Base-by-base conservation (phyloP, 2,329 filamentous ascomycete species). In the Claviceps sp. region DNA sequence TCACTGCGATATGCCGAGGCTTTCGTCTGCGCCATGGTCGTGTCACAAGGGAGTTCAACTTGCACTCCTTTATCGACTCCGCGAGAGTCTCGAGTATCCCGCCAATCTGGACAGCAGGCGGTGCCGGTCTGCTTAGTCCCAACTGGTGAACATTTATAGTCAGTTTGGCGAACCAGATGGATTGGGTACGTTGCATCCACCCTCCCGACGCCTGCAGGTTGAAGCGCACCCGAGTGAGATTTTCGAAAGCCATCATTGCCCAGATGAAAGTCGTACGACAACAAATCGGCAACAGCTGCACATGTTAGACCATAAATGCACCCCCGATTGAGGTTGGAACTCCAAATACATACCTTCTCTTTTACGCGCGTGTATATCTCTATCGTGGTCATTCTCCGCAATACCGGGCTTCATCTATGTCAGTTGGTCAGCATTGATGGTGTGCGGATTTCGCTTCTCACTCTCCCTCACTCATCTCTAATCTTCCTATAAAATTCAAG, bases 191-290 rank as follows among this genome's bases (percentile, higher is more conserved):
- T 30, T 9, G 26, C 26, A 30, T 30, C 26, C 8, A 30, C 26
- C 26, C 26, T 30, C 26, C 26, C 8, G 26, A 30, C 7, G 26
- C 11, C 26, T 30, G 26, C 8, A 3, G 26, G 26, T 30, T 41
- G 37, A 40, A 18, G 48, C 9, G 30, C 47, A 2, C 30, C 37
- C 14, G 37, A 38, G n/a, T n/a, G 22, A n/a, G 22, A 40, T 40
- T 9, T 13, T 20, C 47, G 47, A 48, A 48, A 40, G 13, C 37
- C 41, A 14, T 16, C n/a, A 26, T 20, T 22, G 13, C 26, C 22
- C 41, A 55, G 18, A n/a, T 48, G 44, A 42, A 52, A 50, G 30
- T 50, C 48, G 44, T 55, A 38, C 26, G 45, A 53, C 2, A 46
- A 38, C 18, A 53, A 42, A 30, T 53, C 52, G 16, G 51, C 20